Conservation (phyloP, 2,329 filamentous ascomycete genomes). For the Albifimbria verrucaria region DNA sequence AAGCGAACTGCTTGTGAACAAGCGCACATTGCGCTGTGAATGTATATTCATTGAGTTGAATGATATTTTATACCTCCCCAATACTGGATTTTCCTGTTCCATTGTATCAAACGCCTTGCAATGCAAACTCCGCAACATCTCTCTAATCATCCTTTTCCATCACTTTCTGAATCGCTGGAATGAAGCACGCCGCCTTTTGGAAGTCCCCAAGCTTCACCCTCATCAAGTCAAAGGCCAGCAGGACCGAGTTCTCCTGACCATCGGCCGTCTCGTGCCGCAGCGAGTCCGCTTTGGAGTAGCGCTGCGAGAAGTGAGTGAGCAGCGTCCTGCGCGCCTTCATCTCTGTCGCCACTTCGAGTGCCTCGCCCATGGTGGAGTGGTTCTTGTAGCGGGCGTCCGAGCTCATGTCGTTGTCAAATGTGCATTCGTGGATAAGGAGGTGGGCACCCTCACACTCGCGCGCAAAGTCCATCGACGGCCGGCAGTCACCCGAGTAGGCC, state of each 20-base stretch:
- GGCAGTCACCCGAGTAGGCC: constrained; percentile 91
- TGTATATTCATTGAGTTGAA: too few relatives aligned
- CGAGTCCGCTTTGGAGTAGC: constrained; percentile 68
- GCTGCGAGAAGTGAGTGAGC: constrained; percentile 92
- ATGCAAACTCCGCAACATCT: not conserved
- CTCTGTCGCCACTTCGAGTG: constrained; percentile 67
- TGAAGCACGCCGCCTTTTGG: constrained; percentile 59
- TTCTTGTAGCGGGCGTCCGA: constrained; percentile 82
- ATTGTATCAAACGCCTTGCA: not conserved
- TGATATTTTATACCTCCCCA: not conserved
- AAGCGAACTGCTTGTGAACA: too few relatives aligned
- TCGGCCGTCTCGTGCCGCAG: constrained; percentile 29
- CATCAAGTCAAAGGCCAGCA: constrained; percentile 80
- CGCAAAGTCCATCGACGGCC: constrained; percentile 70
- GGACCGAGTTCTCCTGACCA: constrained; percentile 40
- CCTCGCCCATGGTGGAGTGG: constrained; percentile 86
- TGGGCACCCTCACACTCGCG: constrained; percentile 71
- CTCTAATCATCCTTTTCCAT: constrained; percentile 43
- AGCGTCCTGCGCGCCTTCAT: constrained; percentile 82
- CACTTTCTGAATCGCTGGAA: constrained; percentile 51
- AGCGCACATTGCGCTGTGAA: too few relatives aligned
- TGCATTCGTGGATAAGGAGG: constrained; percentile 90
- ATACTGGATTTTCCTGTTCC: not conserved
- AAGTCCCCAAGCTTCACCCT: constrained; percentile 68
- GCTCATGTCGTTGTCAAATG: constrained; percentile 82